Conservation (phyloP, 1,139 yeast species). For the Pichia sp. region DNA sequence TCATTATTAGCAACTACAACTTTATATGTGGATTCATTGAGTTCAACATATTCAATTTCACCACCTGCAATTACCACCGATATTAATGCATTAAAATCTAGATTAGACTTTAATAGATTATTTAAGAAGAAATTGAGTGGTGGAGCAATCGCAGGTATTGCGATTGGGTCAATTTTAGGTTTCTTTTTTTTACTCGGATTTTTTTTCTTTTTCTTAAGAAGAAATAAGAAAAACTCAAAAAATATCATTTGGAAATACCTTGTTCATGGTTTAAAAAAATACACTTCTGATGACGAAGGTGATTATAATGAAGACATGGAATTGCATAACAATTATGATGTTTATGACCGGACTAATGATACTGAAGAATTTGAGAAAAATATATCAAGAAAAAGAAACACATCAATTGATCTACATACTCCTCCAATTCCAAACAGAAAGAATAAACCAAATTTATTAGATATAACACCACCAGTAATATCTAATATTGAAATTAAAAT, state of each 20-base stretch:
- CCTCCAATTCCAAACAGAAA: conserved; percentile 10
- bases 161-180: conserved; percentile 40
- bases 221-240: conserved; percentile 14
- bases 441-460: conserved; percentile 4
- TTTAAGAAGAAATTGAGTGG: conserved; percentile 17
- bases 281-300: not conserved
- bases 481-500: not conserved
- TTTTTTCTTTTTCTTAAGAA: conserved; percentile 19
- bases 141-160: conserved; percentile 39
- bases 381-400: not conserved
- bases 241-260: not conserved
- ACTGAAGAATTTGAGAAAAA: not conserved
- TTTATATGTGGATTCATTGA: conserved; percentile 16
- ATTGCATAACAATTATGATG: not conserved
- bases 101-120: conserved; percentile 6
- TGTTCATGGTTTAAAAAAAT: not conserved
- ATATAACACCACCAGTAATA: not conserved
- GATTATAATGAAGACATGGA: not conserved
- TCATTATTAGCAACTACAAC: conserved; percentile 30
- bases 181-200: conserved; percentile 26
- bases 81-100: conserved; percentile 17
- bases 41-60: conserved; percentile 22
- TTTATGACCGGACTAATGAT: not conserved
- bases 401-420: not conserved
- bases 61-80: conserved; percentile 27